These are phyloP conservation scores for Effrenium voratum DNA, from an alignment of 73 alveolate species.

Conservation along the genomic window DNA sequence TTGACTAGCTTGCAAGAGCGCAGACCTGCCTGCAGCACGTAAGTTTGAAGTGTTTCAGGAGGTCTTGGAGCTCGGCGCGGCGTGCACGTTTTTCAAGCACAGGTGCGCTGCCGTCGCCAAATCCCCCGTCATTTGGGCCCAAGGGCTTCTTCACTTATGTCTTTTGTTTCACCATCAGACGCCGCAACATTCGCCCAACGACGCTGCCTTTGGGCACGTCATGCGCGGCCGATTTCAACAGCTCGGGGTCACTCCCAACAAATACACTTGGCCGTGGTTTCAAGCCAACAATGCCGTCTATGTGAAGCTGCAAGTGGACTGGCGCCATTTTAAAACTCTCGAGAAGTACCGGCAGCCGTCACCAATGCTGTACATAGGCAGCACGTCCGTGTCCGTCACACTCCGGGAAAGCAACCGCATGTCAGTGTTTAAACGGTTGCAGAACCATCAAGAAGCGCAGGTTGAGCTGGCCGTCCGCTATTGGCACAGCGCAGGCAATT, in stretches of 20 bases:
- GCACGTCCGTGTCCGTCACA: neutral
- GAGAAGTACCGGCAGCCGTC: neutral
- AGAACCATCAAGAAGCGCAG: neutral
- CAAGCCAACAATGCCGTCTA: neutral
- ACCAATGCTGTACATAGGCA: neutral
- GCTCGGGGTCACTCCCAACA: neutral
- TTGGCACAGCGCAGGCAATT: neutral
- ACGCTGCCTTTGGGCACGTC: neutral
- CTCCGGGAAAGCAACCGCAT: neutral
- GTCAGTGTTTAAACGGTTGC: neutral
- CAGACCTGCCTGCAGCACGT: neutral
- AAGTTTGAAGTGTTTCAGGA: neutral
- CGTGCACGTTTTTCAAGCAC: neutral
- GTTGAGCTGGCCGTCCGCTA: neutral
- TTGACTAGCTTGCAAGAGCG: neutral
- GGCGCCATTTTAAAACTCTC: neutral
- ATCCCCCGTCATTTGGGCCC: neutral
- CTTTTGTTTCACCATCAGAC: neutral
- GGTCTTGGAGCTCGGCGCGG: neutral
- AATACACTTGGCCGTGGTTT: neutral
- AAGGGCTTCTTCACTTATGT: neutral
- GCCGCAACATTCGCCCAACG: neutral
- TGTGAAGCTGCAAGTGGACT: neutral
- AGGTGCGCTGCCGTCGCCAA: neutral
- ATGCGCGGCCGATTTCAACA: neutral